These are phyloP conservation scores for Aspergillus carbonarius DNA, from an alignment of 2,329 filamentous ascomycete genomes.

Conservation along the genomic window DNA sequence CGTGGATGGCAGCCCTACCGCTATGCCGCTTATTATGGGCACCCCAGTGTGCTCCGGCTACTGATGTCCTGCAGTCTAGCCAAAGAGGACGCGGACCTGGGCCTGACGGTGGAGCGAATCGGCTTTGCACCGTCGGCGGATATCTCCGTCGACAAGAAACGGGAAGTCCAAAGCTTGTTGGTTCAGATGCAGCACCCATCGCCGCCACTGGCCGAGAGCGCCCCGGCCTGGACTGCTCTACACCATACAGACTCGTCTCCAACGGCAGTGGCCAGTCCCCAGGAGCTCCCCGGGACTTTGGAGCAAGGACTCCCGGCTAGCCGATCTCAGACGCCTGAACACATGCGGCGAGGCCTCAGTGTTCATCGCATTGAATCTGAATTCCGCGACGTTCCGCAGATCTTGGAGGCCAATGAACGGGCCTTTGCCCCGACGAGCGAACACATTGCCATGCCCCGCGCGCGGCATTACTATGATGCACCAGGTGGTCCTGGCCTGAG, in stretches of 20 bases:
- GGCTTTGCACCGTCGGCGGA: conserved; percentile 25
- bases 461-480: background rate
- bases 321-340: conserved; percentile 27
- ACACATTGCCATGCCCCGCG: background rate
- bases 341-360: conserved; percentile 19
- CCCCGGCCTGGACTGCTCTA: background rate
- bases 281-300: conserved; percentile 27
- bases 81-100: conserved; percentile 15
- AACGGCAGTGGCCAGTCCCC: conserved; percentile 2
- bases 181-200: conserved; percentile 5
- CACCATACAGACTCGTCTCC: background rate
- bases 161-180: conserved; percentile 21
- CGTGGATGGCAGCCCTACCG: conserved; percentile 38
- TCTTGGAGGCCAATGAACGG: background rate
- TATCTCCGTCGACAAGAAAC: conserved; percentile 24
- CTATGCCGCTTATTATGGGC: conserved; percentile 40
- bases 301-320: conserved; percentile 29
- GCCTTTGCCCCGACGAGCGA: background rate
- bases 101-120: conserved; percentile 19
- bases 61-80: conserved; percentile 27
- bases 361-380: background rate
- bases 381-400: background rate
- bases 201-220: background rate
- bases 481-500: background rate
- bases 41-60: conserved; percentile 34